Base-by-base conservation (phyloP, 2,329 filamentous ascomycete genomes). In the Zymoseptoria brevis region DNA sequence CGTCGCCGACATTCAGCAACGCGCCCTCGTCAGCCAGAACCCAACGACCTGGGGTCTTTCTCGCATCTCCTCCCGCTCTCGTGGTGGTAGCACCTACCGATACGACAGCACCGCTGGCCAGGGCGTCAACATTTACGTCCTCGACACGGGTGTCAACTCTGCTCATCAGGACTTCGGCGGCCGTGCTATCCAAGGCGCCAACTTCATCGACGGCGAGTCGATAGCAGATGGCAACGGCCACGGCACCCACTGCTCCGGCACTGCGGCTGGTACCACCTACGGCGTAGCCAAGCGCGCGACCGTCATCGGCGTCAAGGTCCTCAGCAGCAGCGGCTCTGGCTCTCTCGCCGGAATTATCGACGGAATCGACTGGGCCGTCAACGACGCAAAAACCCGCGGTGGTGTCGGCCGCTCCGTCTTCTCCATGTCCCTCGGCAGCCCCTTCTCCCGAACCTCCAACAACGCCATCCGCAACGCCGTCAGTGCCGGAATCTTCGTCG, bases 191-290 rank as follows among this genome's bases (percentile, higher is more conserved):
- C 54, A 50, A 19, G 64, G 62, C 24, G 58, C 57, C 55, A 64
- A 62, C 56, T 64, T 60, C 24, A 69, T 65, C 59, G 68, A 68
- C 50, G 71, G 66, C 6, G 75, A 75, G 61, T 58, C 60, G 11
- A 68, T 72, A 57, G 71, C 69, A 29, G 75, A 76, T 62, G 76
- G 80, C 62, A 82, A 85, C 67, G 84, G 84, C 8, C 84, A 87
- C 71, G 84, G 84, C 50, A 83, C 77, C 57, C 84, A 87, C 74
- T 97, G 93, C 85, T 96, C 93, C 64, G 93, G 93, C 68, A 97
- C 93, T 63, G 81, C 85, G 52, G 85, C 75, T n/a, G 82, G 83
- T 45, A 75, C 75, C 57, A 85, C 81, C 4, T 86, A 82, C 59
- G 84, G 85, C 62, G 59, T 62, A 13, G 74, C 76, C 8, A 73